Evolutionary conservation across 768 basidiomycete species (phyloP).

Genomic region (Lepiota venenata): DNA sequence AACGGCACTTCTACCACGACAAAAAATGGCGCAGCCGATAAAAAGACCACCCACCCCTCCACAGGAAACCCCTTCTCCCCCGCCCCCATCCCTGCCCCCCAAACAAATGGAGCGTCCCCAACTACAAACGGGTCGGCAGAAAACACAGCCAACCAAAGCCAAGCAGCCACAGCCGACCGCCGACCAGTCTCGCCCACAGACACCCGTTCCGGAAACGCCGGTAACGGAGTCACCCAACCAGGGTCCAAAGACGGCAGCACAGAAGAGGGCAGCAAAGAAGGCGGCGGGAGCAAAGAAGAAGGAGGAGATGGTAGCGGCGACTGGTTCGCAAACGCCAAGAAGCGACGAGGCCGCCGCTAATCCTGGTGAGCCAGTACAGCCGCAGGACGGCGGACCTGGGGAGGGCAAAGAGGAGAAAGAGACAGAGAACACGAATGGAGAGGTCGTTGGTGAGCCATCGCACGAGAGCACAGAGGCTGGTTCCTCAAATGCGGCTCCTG

Average conservation of each 20-base stretch:
- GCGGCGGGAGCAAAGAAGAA: conserved; percentile 11
- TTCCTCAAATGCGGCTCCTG: conserved; percentile 1
- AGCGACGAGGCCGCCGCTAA: conserved; percentile 4
- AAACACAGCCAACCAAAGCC: neutral
- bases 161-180: neutral
- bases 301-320: conserved; percentile 2
- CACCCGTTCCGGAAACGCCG: conserved; percentile 5
- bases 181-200: conserved; percentile 10
- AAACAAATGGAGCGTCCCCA: conserved; percentile 10
- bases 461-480: conserved; percentile 2
- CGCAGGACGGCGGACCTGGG: neutral
- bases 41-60: conserved; percentile 9
- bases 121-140: conserved; percentile 3
- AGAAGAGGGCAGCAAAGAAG: neutral
- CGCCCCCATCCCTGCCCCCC: conserved; percentile 10
- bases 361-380: neutral
- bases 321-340: conserved; percentile 3
- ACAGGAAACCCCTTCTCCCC: neutral
- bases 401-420: conserved; percentile 1
- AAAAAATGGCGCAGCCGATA: conserved; percentile 6
- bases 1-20: conserved; percentile 5
- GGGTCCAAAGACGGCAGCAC: neutral
- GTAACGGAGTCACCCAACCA: neutral
- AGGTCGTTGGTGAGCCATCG: conserved; percentile 11
- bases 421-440: conserved; percentile 6